Evolutionary conservation across 2,329 filamentous ascomycete genomes (phyloP), one percentile per base, ranked within the genome.

Genomic region (Teratosphaeria nubilosa): DNA sequence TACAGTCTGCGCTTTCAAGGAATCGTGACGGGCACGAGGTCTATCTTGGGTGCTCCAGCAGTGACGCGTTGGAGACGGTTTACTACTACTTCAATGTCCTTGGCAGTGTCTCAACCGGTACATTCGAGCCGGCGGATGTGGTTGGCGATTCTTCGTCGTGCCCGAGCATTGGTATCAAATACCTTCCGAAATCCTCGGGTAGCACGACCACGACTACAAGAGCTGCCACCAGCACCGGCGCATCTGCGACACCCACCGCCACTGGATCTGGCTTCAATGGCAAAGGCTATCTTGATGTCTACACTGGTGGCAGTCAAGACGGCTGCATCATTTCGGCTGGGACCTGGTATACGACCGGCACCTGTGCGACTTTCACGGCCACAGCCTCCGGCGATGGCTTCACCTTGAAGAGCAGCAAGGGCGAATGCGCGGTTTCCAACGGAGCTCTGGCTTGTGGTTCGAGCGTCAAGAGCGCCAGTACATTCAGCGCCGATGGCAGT

Each of bases 261-360:
- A 71, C 73, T 1, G 62, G 63, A n/a, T 62, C 59, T 2, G 56
- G 72, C 4, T 84, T 83, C 67, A 72, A 75, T n/a, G 85, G 85
- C 1, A 78, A 74, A 32, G 86, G 86, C 0, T 81, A 79, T 63
- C 69, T 88, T 48, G 79, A 84, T 56, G 83, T 86, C 2, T 67
- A 77, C 27, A 74, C 76, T 3, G 70, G 73, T 20, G 78, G 80
- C 3, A 68, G 67, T n/a, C 68, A 74, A 53, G 77, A 76, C 7
- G 86, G 86, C n/a, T 89, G 85, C 64, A 77, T 89, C 59, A 89
- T 88, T 67, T 80, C 80, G 57, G 76, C 73, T 10, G 86, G 86
- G 0, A 82, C 80, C 0, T 90, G 86, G 86, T 89, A 86, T 67
- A 78, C 79, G 0, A 79, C 77, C 1, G 85, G 86, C 1, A 86